phyloP scores from a whole-genome alignment of 495 filamentous ascomycete species.

The Podospora bellae-mahoneyi region DNA sequence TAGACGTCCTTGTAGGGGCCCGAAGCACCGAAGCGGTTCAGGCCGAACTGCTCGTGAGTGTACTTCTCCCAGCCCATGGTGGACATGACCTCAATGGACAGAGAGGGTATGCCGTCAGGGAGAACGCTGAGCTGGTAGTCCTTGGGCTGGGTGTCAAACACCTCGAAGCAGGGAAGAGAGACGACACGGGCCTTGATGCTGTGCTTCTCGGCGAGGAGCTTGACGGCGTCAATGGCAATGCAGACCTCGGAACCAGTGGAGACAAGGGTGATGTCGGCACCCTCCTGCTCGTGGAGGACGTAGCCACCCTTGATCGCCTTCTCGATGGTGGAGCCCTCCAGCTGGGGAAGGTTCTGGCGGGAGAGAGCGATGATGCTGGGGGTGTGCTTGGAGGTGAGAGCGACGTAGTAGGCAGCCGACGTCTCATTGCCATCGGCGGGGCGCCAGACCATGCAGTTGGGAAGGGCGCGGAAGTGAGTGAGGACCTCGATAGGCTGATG shows the following conservation, averaged over 20 bases:
- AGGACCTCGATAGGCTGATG: conserved; percentile 99
- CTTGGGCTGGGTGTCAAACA: conserved; percentile 92
- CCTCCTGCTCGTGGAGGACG: conserved; percentile 76
- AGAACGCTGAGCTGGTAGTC: conserved; percentile 88
- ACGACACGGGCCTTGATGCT: conserved; percentile 86
- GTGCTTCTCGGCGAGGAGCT: conserved; percentile 86
- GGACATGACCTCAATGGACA: conserved; percentile 92
- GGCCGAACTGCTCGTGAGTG: conserved; percentile 97
- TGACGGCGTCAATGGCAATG: conserved; percentile 88
- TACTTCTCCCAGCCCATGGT: conserved; percentile 97
- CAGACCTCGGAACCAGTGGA: conserved; percentile 95
- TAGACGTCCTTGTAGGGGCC: conserved; percentile 98
- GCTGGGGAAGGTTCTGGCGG: conserved; percentile 96
- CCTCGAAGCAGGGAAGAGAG: conserved; percentile 94
- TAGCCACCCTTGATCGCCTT: conserved; percentile 92
- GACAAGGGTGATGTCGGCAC: conserved; percentile 83
- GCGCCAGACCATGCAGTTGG: conserved; percentile 99
- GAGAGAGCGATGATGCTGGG: conserved; percentile 91
- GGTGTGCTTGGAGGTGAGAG: conserved; percentile 85
- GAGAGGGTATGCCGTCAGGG: conserved; percentile 87
- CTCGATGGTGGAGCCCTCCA: conserved; percentile 87
- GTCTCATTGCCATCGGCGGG: conserved; percentile 99
- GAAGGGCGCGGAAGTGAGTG: conserved; percentile 96
- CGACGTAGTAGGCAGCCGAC: conserved; percentile 95
- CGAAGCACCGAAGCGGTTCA: conserved; percentile 96